These are phyloP conservation scores for Eruca vesicaria DNA, from an alignment of 441 rosid genomes.

Conservation along the genomic window DNA sequence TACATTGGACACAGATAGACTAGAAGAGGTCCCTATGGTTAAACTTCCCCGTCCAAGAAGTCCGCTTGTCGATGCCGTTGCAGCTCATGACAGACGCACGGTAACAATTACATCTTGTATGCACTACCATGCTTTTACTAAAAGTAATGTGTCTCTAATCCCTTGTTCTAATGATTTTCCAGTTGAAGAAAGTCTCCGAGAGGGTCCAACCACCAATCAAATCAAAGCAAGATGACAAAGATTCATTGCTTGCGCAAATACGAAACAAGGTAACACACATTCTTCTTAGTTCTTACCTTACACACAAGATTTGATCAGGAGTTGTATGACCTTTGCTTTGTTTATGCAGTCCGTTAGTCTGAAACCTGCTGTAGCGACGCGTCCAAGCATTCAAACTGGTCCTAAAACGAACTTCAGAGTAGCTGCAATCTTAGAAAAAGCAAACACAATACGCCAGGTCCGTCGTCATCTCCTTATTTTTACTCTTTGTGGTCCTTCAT, in stretches of 20 bases:
- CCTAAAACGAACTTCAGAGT: conserved; percentile 90
- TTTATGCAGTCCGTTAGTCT: conserved; percentile 77
- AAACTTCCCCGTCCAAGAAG: conserved; percentile 83
- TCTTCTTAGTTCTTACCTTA: neutral
- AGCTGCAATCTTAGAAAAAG: conserved; percentile 98
- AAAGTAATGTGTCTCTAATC: conserved; percentile 25
- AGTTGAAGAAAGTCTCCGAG: conserved; percentile 89
- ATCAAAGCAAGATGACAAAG: conserved; percentile 72
- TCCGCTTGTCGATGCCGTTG: conserved; percentile 94
- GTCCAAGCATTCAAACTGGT: conserved; percentile 73
- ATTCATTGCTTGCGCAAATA: conserved; percentile 86
- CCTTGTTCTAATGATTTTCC: conserved; percentile 31
- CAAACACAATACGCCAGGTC: conserved; percentile 97
- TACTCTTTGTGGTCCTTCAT: neutral
- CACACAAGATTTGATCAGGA: neutral
- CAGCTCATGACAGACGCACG: conserved; percentile 96
- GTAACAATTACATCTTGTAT: conserved; percentile 39
- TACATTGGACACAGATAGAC: conserved; percentile 51
- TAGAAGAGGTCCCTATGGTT: conserved; percentile 47
- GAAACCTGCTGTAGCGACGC: conserved; percentile 66
- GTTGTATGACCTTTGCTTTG: conserved; percentile 3
- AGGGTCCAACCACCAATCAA: conserved; percentile 53
- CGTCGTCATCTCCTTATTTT: conserved; percentile 26
- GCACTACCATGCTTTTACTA: conserved; percentile 5
- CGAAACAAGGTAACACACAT: conserved; percentile 69